Evolutionary conservation across 257 asterid species (phyloP).

Genomic region (Craterostigma plantagineum): DNA sequence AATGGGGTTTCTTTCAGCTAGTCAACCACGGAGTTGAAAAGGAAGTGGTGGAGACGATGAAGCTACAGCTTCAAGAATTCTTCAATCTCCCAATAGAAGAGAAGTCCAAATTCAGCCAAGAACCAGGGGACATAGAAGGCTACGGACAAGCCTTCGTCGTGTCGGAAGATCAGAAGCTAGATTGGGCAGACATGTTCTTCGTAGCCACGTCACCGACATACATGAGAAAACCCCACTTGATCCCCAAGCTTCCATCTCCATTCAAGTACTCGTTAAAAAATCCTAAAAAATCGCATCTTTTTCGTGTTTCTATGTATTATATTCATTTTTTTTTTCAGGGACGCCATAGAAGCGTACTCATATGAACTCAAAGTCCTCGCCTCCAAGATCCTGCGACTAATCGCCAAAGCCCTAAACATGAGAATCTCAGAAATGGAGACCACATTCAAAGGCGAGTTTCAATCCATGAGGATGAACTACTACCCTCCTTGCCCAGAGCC

Average conservation of each 20-base stretch:
- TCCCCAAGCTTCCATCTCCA: conserved; percentile 27
- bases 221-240: conserved; percentile 26
- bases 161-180: conserved; percentile 51
- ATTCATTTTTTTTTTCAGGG: conserved; percentile 16
- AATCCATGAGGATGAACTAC: conserved; percentile 36
- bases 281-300: background rate
- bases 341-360: conserved; percentile 30
- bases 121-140: conserved; percentile 22
- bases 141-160: conserved; percentile 44
- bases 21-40: conserved; percentile 39
- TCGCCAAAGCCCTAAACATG: conserved; percentile 27
- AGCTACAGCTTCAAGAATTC: conserved; percentile 19
- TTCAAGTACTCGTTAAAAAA: conserved; percentile 20
- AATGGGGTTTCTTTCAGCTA: conserved; percentile 62
- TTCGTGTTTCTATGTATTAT: background rate
- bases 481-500: conserved; percentile 47
- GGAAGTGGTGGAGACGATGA: conserved; percentile 17
- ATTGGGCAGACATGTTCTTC: conserved; percentile 36
- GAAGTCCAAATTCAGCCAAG: conserved; percentile 23
- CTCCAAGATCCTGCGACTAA: conserved; percentile 15
- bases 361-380: conserved; percentile 19
- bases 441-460: conserved; percentile 20
- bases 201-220: conserved; percentile 16
- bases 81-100: conserved; percentile 36
- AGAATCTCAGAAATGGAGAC: conserved; percentile 17